Evolutionary conservation across 2,329 filamentous ascomycete species (phyloP), one percentile per base, ranked within the genome.

Genomic region (Neonectria sp.): DNA sequence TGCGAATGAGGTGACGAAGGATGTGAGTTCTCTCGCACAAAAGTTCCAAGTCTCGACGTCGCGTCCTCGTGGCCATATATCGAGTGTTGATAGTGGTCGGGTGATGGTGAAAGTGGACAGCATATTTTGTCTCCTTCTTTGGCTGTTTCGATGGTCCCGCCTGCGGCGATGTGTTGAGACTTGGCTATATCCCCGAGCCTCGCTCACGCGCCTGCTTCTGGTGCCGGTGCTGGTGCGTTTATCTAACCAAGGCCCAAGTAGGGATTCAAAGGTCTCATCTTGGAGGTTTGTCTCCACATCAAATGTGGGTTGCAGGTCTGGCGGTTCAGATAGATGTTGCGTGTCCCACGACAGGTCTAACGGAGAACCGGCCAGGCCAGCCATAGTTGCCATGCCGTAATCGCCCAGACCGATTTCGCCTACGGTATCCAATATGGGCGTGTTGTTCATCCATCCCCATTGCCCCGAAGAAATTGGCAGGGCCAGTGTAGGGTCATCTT

Each of bases 1-100:
- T 13, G 65, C 55, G 35, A 68, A 66, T 13, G 25, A 17, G 6
- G 27, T 6, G 29, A 64, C 65, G 46, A 64, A 64, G 0, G 65
- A 64, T n/a, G 64, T 24, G 12, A 68, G 51, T 48, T 64, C 61
- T 24, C 27, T 48, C 9, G 60, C 65, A 31, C 65, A 68, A 31
- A 65, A 68, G n/a, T 35, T 40, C 65, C 65, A 68, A 17, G 61
- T 64, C 35, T 60, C n/a, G 2, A 51, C 15, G 27, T 68, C 65
- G 2, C 61, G 52, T 3, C 55, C 65, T 7, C 60, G 65, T 53
- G 65, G 61, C 65, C 61, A 68, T 43, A 64, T 56, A 2, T 60
- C 55, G 17, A 40, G 37, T 11, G 31, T 46, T 7, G 40, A 21
- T n/a, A 64, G 48, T 43, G 37, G 6, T 9, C 7, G 46, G n/a